phyloP scores from a whole-genome alignment of 495 filamentous ascomycete genomes.

The Penicillium turbatum region DNA sequence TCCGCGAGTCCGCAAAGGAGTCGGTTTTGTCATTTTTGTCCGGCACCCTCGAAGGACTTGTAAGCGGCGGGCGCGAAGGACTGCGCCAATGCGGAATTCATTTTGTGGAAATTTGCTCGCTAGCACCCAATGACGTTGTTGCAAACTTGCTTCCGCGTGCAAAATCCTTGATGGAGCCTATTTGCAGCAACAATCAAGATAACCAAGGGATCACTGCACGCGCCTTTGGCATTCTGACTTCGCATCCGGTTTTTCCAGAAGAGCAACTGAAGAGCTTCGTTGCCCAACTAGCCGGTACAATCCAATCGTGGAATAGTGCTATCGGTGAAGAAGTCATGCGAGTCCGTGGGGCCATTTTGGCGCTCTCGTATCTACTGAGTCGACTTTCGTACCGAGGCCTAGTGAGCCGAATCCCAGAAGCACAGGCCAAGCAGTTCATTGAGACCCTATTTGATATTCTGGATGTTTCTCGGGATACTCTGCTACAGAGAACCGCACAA shows the following conservation, averaged over 20 bases:
- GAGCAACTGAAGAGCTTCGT: slow-evolving; percentile 37
- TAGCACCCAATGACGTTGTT: slow-evolving; percentile 53
- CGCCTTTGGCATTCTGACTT: slow-evolving; percentile 73
- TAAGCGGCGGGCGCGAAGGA: slow-evolving; percentile 42
- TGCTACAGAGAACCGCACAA: slow-evolving; percentile 56
- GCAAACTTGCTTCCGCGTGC: slow-evolving; percentile 45
- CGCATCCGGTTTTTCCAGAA: slow-evolving; percentile 50
- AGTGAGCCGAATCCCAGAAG: slow-evolving; percentile 25
- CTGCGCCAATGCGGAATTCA: slow-evolving; percentile 53
- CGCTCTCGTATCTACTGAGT: slow-evolving; percentile 57
- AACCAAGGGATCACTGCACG: slow-evolving; percentile 60
- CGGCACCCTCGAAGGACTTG: slow-evolving; percentile 57
- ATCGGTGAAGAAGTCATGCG: slow-evolving; percentile 58
- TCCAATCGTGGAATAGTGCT: slow-evolving; percentile 50
- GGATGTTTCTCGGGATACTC: slow-evolving; percentile 48
- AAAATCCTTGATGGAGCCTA: slow-evolving; percentile 49
- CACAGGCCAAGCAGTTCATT: slow-evolving; percentile 36
- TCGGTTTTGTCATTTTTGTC: slow-evolving; percentile 42
- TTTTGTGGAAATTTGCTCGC: slow-evolving; percentile 64
- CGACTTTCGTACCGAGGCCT: slow-evolving; percentile 49
- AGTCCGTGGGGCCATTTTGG: slow-evolving; percentile 56
- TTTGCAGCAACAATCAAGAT: slow-evolving; percentile 65
- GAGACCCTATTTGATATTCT: slow-evolving; percentile 45
- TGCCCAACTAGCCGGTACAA: slow-evolving; percentile 34
- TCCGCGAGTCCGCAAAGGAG: slow-evolving; percentile 31